Evolutionary conservation across 2,329 filamentous ascomycete genomes (phyloP).

Genomic region (Paecilomyces dactylethromorphus): DNA sequence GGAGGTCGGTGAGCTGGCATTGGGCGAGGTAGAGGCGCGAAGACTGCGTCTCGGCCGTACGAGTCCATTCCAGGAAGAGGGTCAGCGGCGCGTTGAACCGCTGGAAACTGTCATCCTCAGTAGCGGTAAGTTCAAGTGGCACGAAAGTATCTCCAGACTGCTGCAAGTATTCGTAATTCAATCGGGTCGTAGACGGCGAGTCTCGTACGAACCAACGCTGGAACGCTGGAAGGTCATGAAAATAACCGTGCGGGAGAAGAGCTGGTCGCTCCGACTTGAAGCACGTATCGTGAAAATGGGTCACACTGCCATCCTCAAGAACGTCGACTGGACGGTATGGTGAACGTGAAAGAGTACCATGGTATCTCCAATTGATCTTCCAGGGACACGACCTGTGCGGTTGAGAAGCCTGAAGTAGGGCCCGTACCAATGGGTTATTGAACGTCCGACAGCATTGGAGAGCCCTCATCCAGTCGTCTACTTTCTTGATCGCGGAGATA

Average conservation of each 20-base stretch:
- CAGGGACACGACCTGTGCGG: background rate
- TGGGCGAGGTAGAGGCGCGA: constrained; percentile 77
- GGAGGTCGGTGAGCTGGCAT: constrained; percentile 64
- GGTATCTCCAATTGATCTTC: background rate
- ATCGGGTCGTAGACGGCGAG: constrained; percentile 16
- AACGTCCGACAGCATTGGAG: constrained; percentile 14
- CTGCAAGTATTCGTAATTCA: constrained; percentile 40
- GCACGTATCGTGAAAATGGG: constrained; percentile 47
- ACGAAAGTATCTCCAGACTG: constrained; percentile 45
- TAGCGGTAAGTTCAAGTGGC: constrained; percentile 52
- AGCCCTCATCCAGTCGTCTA: constrained; percentile 33
- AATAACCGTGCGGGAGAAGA: constrained; percentile 41
- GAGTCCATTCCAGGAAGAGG: constrained; percentile 56
- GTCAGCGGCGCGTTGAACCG: constrained; percentile 47
- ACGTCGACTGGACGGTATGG: constrained; percentile 18
- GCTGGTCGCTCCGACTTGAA: constrained; percentile 49
- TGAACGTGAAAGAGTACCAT: constrained; percentile 2
- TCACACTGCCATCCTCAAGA: constrained; percentile 29
- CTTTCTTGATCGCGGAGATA: background rate
- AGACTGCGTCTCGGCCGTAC: constrained; percentile 14
- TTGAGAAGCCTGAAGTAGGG: background rate
- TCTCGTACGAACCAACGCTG: constrained; percentile 53
- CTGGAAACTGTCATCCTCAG: constrained; percentile 29
- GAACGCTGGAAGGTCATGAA: constrained; percentile 46
- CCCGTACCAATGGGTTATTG: constrained; percentile 9